Conservation (phyloP, 345 rosid species). For the Salix purpurea region DNA sequence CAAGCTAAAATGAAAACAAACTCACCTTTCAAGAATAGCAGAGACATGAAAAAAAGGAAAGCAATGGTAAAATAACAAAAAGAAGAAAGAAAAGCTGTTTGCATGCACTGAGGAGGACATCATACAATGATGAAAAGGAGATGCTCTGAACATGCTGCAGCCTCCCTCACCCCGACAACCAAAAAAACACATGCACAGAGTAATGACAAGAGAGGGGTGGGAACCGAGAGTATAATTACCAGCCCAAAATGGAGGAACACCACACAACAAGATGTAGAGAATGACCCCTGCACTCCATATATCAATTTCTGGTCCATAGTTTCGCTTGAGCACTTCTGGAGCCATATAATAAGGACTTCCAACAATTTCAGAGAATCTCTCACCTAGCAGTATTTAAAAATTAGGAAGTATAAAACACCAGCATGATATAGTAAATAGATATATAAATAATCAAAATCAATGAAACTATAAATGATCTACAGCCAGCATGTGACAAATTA, state of each 20-base stretch:
- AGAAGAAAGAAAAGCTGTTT: neutral
- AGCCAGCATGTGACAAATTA: neutral
- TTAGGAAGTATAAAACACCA: constrained; percentile 10
- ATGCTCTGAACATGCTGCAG: neutral
- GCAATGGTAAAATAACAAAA: neutral
- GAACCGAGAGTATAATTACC: constrained; percentile 39
- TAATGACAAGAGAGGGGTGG: neutral
- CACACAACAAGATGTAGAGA: constrained; percentile 88
- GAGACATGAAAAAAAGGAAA: neutral
- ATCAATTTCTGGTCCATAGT: constrained; percentile 96
- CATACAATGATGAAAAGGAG: neutral
- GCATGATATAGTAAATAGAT: neutral
- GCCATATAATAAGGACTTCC: constrained; percentile 99
- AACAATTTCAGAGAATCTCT: constrained; percentile 92
- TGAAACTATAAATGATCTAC: neutral
- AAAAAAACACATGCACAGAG: neutral
- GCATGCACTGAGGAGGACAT: too few relatives aligned
- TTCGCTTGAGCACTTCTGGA: constrained; percentile 96
- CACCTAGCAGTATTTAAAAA: constrained; percentile 47
- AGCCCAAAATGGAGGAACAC: constrained; percentile 99
- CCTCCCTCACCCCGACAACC: neutral
- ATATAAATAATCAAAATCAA: neutral
- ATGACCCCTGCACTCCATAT: constrained; percentile 99
- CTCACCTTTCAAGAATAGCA: neutral
- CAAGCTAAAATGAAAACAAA: neutral